A percentile compares a stretch with the other conserved stretches of the same genome.
phyloP scores from a whole-genome alignment of 345 rosid genomes.

The Turnera subulata region DNA sequence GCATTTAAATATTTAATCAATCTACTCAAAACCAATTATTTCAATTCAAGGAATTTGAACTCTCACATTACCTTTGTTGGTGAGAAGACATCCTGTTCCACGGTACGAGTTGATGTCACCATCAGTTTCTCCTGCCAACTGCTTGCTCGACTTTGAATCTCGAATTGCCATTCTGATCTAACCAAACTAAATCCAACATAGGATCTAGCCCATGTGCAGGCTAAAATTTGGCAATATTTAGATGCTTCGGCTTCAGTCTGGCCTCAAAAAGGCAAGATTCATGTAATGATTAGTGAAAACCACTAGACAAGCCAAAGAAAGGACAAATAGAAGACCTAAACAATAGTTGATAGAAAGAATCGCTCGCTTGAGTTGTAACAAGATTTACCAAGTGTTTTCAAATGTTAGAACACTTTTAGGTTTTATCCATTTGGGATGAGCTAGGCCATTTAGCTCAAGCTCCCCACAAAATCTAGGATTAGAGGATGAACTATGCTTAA shows the following conservation, averaged over 20 bases:
- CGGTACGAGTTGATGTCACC: conserved; percentile 87
- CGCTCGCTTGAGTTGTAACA: conserved; percentile 88
- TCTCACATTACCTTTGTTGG: conserved; percentile 71
- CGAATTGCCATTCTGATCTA: conserved; percentile 96
- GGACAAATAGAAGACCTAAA: conserved; percentile 1
- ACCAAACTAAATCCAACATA: conserved; percentile 90
- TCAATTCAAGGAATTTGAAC: neutral
- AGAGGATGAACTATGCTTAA: conserved; percentile 87
- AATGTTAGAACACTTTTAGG: conserved; percentile 88
- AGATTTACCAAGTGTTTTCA: conserved; percentile 96
- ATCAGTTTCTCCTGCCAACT: conserved; percentile 94
- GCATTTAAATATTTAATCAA: no score
- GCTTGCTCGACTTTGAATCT: conserved; percentile 95
- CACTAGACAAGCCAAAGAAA: conserved; percentile 7
- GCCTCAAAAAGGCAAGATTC: conserved; percentile 47
- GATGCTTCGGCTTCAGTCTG: conserved; percentile 89
- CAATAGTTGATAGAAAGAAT: neutral
- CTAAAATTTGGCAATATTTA: conserved; percentile 92
- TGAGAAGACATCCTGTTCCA: conserved; percentile 92
- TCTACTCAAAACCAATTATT: no score
- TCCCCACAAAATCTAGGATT: conserved; percentile 90
- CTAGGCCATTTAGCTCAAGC: conserved; percentile 81
- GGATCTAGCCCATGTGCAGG: conserved; percentile 93
- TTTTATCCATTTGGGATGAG: conserved; percentile 87
- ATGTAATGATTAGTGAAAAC: conserved; percentile 1